phyloP scores from a whole-genome alignment of 1,284 basidiomycete genomes.

The Tylopilus sp. region DNA sequence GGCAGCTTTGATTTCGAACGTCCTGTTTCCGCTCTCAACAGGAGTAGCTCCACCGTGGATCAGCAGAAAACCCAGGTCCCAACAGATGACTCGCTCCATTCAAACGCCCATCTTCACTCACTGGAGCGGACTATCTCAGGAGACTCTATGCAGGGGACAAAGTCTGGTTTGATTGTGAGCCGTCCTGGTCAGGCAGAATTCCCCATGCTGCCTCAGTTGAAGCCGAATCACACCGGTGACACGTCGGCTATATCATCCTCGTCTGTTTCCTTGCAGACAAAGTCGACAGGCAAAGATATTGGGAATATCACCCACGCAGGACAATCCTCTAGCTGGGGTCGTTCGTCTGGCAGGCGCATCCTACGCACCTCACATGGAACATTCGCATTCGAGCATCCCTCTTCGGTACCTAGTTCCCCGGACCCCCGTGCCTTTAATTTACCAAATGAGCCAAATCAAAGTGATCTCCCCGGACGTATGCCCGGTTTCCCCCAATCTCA shows the following conservation, averaged over 20 bases:
- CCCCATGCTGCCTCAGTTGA: conserved; percentile 18
- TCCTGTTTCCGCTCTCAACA: conserved; percentile 39
- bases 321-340: conserved; percentile 36
- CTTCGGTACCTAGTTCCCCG: conserved; percentile 40
- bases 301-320: conserved; percentile 13
- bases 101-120: conserved; percentile 15
- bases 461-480: neutral
- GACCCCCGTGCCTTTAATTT: conserved; percentile 19
- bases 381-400: conserved; percentile 43
- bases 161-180: conserved; percentile 7
- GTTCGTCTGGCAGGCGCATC: conserved; percentile 29
- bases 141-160: conserved; percentile 24
- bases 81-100: conserved; percentile 6
- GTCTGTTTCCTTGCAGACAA: conserved; percentile 33
- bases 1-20: conserved; percentile 75
- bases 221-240: conserved; percentile 26
- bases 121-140: conserved; percentile 28
- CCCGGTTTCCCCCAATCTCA: conserved; percentile 2
- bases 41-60: conserved; percentile 29
- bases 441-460: conserved; percentile 15
- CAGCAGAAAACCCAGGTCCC: conserved; percentile 8
- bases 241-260: conserved; percentile 33
- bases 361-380: conserved; percentile 34
- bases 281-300: conserved; percentile 27
- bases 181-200: conserved; percentile 18